Conservation (phyloP, 306 rosid genomes). For the Castanea sativa region DNA sequence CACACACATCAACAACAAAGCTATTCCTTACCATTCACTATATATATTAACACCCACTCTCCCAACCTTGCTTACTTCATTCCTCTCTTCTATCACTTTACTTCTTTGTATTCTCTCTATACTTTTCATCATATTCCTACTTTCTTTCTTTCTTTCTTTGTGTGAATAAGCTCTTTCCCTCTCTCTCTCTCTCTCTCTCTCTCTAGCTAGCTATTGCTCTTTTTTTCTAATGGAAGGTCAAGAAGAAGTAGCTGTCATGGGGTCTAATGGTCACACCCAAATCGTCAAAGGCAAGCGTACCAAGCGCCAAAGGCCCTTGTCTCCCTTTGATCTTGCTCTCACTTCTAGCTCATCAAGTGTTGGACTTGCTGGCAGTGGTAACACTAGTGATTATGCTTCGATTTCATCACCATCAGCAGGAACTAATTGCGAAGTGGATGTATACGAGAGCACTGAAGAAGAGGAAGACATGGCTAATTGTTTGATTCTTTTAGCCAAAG, state of each 20-base stretch:
- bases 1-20: neutral
- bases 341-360: conserved; percentile 55
- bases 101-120: neutral
- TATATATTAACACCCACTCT: conserved; percentile 17
- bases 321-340: conserved; percentile 27
- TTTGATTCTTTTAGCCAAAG: conserved; percentile 82
- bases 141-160: neutral
- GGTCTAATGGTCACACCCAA: conserved; percentile 19
- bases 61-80: conserved; percentile 10
- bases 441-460: conserved; percentile 53
- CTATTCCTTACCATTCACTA: conserved; percentile 17
- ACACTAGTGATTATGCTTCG: conserved; percentile 30
- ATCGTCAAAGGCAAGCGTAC: conserved; percentile 58
- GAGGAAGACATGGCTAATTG: conserved; percentile 98
- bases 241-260: conserved; percentile 26
- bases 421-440: neutral
- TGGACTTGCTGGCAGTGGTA: neutral
- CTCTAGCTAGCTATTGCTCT: neutral
- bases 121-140: conserved; percentile 7
- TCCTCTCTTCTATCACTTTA: neutral
- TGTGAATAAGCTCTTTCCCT: too few relatives aligned
- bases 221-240: conserved; percentile 36
- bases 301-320: conserved; percentile 48
- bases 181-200: too few relatives aligned
- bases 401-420: conserved; percentile 38